Evolutionary conservation across 495 filamentous ascomycete genomes (phyloP).

Genomic region (Lindgomyces ingoldianus): DNA sequence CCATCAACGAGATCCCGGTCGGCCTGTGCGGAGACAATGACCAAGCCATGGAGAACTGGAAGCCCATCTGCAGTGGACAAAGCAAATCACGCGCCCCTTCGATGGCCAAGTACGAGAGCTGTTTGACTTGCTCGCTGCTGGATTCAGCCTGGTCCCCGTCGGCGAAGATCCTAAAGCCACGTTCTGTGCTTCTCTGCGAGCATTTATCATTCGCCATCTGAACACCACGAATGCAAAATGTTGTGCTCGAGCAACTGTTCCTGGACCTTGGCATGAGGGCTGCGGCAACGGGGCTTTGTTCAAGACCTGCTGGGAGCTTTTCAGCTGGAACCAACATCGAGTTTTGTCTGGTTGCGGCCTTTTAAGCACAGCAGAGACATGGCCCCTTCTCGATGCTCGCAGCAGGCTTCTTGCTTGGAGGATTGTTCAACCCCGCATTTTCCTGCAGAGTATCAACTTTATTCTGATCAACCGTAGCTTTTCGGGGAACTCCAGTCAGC

Average conservation of each 20-base stretch:
- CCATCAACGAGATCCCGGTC: slow-evolving; percentile 29
- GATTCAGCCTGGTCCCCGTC: slow-evolving; percentile 8
- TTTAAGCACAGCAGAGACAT: slow-evolving; percentile 18
- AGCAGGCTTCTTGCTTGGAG: slow-evolving; percentile 19
- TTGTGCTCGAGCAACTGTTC: slow-evolving; percentile 12
- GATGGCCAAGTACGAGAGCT: slow-evolving; percentile 16
- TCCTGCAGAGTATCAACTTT: slow-evolving; percentile 30
- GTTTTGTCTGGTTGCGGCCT: not conserved
- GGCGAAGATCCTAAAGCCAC: slow-evolving; percentile 26
- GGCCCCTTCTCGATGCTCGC: slow-evolving; percentile 9
- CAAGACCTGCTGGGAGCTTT: not conserved
- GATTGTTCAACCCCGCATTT: slow-evolving; percentile 34
- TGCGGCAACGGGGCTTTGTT: slow-evolving; percentile 8
- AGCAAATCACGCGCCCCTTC: slow-evolving; percentile 29
- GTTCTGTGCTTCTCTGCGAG: slow-evolving; percentile 18
- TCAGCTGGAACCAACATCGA: not conserved
- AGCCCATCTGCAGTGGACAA: slow-evolving; percentile 17
- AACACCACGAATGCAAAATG: not conserved
- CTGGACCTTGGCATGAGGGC: slow-evolving; percentile 22
- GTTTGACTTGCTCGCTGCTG: slow-evolving; percentile 14
- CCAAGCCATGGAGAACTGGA: slow-evolving; percentile 16
- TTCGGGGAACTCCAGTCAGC: slow-evolving; percentile 15
- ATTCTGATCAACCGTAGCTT: slow-evolving; percentile 22
- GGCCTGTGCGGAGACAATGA: slow-evolving; percentile 27
- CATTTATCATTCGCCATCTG: slow-evolving; percentile 15